Evolutionary conservation across 148 eudicot genomes (phyloP).

Genomic region (Drosera capensis): DNA sequence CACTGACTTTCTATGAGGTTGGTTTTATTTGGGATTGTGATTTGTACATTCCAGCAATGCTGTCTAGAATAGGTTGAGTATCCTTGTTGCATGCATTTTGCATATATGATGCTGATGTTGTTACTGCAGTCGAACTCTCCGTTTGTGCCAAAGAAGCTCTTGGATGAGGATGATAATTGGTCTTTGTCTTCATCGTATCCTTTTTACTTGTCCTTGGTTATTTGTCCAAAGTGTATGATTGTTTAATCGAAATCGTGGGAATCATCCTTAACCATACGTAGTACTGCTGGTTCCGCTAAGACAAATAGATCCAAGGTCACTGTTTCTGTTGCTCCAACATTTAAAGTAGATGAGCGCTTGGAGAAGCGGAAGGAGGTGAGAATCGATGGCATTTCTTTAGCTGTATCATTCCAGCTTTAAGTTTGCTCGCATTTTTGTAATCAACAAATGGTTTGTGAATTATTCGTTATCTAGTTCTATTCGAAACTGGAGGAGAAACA

Average conservation of each 20-base stretch:
- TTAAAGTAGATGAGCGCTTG: conserved; percentile 64
- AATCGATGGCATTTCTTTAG: too few relatives aligned
- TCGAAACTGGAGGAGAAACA: conserved; percentile 78
- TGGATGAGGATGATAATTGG: conserved; percentile 65
- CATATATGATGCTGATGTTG: conserved; percentile 1
- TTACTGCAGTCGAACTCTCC: conserved; percentile 30
- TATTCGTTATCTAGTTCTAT: conserved; percentile 36
- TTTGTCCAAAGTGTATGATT: background rate
- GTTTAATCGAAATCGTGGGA: background rate
- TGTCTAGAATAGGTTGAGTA: too few relatives aligned
- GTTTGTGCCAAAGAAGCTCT: conserved; percentile 34
- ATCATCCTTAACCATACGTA: conserved; percentile 28
- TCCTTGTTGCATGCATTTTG: conserved; percentile 1
- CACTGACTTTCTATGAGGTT: too few relatives aligned
- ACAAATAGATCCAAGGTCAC: conserved; percentile 27
- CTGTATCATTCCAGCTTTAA: too few relatives aligned
- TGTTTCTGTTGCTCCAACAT: conserved; percentile 55
- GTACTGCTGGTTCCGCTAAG: conserved; percentile 24
- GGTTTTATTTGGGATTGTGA: too few relatives aligned
- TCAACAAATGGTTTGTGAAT: background rate
- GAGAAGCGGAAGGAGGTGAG: conserved; percentile 87
- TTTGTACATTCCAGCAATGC: too few relatives aligned
- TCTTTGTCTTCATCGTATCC: conserved; percentile 72
- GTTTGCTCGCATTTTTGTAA: conserved; percentile 3
- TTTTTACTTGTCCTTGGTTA: conserved; percentile 1